Percentiles rank a stretch among this genome's conserved stretches.
phyloP scores from a whole-genome alignment of 495 filamentous ascomycete genomes.

The Penicillium ochrochloron region DNA sequence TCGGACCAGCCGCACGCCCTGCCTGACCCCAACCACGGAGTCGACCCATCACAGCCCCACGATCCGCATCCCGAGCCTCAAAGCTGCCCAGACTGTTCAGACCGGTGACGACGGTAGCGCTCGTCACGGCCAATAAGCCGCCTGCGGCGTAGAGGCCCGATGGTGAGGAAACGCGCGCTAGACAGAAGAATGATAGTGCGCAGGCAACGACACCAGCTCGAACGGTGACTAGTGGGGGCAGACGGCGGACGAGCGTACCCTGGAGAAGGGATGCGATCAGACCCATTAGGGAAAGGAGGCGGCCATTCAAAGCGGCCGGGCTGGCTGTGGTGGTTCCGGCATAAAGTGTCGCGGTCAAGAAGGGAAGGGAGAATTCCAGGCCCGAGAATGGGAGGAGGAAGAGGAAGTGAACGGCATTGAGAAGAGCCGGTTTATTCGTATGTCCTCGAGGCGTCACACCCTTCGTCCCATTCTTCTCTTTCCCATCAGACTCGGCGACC shows the following conservation, averaged over 20 bases:
- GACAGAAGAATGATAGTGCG: slow-evolving; percentile 76
- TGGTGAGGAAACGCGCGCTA: slow-evolving; percentile 69
- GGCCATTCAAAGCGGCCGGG: slow-evolving; percentile 75
- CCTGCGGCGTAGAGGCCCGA: slow-evolving; percentile 77
- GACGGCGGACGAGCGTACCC: slow-evolving; percentile 78
- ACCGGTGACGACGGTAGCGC: slow-evolving; percentile 91
- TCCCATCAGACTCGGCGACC: neutral
- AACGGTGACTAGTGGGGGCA: slow-evolving; percentile 78
- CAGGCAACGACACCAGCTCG: slow-evolving; percentile 79
- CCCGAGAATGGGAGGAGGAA: slow-evolving; percentile 98
- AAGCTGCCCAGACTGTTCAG: slow-evolving; percentile 91
- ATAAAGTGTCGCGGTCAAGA: slow-evolving; percentile 96
- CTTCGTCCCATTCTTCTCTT: slow-evolving; percentile 2
- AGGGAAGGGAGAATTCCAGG: slow-evolving; percentile 92
- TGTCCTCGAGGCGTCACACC: slow-evolving; percentile 34
- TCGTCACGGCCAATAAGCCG: slow-evolving; percentile 82
- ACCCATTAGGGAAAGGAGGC: slow-evolving; percentile 90
- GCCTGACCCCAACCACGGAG: slow-evolving; percentile 87
- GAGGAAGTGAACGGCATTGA: slow-evolving; percentile 84
- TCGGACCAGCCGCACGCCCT: slow-evolving; percentile 81
- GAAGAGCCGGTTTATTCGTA: slow-evolving; percentile 80
- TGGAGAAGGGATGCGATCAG: slow-evolving; percentile 91
- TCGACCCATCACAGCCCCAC: slow-evolving; percentile 83
- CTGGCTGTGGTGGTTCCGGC: slow-evolving; percentile 51
- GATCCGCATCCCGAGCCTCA: slow-evolving; percentile 77